phyloP scores from a whole-genome alignment of 257 asterid species.

The Lithospermum erythrorhizon region DNA sequence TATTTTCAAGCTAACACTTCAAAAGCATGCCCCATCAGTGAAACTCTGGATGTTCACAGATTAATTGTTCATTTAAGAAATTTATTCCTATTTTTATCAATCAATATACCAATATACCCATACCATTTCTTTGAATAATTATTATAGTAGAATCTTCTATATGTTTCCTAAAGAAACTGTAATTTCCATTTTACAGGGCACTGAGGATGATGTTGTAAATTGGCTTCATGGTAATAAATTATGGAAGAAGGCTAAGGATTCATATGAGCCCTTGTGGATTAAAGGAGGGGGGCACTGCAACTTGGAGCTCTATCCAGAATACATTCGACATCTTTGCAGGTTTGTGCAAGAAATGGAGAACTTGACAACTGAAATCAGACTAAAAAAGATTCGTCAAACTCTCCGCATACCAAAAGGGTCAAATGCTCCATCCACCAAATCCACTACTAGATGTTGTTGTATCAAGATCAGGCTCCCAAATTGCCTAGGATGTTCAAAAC shows the following conservation, averaged over 20 bases:
- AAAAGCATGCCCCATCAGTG: too few relatives aligned
- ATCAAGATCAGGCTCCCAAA: conserved; percentile 32
- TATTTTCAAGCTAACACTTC: too few relatives aligned
- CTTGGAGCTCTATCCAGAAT: conserved; percentile 94
- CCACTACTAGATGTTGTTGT: conserved; percentile 37
- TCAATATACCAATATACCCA: neutral
- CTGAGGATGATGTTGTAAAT: conserved; percentile 90
- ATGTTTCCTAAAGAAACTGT: neutral
- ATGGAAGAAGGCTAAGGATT: conserved; percentile 85
- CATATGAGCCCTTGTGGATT: conserved; percentile 94
- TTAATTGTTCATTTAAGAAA: too few relatives aligned
- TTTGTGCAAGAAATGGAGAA: conserved; percentile 88
- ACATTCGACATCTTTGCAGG: conserved; percentile 72
- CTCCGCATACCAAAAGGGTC: conserved; percentile 28
- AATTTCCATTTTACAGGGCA: conserved; percentile 47
- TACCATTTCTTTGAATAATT: neutral
- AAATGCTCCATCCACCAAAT: conserved; percentile 14
- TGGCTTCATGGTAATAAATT: conserved; percentile 81
- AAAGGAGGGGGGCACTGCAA: conserved; percentile 99
- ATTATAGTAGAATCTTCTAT: too few relatives aligned
- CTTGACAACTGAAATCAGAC: conserved; percentile 55
- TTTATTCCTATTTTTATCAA: too few relatives aligned
- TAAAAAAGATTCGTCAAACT: conserved; percentile 50
- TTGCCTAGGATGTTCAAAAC: conserved; percentile 31
- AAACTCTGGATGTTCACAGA: too few relatives aligned